Evolutionary conservation across 768 basidiomycete genomes (phyloP), one percentile per base, ranked within the genome.

Genomic region (Mycena galopus): DNA sequence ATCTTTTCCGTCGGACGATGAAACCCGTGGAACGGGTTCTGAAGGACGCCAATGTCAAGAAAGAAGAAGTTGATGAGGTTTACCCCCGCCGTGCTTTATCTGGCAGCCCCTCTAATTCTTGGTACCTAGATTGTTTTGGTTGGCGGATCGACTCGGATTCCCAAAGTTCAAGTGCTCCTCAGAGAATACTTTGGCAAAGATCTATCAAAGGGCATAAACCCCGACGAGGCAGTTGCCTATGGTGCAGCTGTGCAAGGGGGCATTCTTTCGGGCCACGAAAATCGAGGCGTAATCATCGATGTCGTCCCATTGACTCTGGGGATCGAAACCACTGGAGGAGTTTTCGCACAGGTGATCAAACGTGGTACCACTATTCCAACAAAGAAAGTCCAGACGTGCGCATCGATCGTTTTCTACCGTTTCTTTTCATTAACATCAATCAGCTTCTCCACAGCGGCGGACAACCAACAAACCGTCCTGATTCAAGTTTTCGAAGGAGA

Each of bases 401-500:
- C 69, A 2, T n/a, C 35, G 33, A 23, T 39, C 14, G 14, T 59
- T 33, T 35, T 32, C 37, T 19, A 0, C 23, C 21, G 4, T 17
- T 67, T 30, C 10, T 17, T 27, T 25, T 32, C 35, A 62, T 56
- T 73, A 33, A 68, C 25, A 21, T 55, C 32, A 33, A 25, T 50
- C 65, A 84, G 83, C 77, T 96, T 97, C 89, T 96, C 96, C 50
- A 97, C 96, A 0, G 93, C 94, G 80, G 88, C 91, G 65, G 95
- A 96, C 84, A 96, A 96, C 84, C 95, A 97, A 81, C 91, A 91
- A 65, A 92, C 92, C 82, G 95, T 97, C 44, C 86, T 94, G 78
- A 96, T 97, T 79, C 93, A 96, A 82, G 94, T 97, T 32, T 96
- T 86, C 81, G 95, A 97, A 85, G 95, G 95, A 76, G 94, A 96